Conservation (phyloP, 2,329 filamentous ascomycete genomes). For the Metarhizium album region DNA sequence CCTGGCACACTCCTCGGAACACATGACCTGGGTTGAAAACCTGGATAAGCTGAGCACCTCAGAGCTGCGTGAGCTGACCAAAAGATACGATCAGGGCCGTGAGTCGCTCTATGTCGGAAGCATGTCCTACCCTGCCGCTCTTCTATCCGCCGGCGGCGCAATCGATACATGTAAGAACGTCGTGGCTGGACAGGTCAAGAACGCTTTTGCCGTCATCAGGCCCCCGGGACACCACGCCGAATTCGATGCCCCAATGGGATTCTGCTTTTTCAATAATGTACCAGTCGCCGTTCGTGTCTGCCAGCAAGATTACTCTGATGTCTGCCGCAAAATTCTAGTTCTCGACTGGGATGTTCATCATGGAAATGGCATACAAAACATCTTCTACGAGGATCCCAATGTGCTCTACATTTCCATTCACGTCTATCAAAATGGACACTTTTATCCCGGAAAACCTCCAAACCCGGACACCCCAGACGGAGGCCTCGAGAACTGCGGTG, state of each 20-base stretch:
- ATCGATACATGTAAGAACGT: slow-evolving; percentile 96
- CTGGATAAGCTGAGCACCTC: slow-evolving; percentile 44
- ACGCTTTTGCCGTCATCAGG: slow-evolving; percentile 89
- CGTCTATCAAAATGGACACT: slow-evolving; percentile 71
- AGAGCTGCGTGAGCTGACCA: slow-evolving; percentile 58
- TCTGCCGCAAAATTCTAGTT: slow-evolving; percentile 81
- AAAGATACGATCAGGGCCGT: slow-evolving; percentile 48
- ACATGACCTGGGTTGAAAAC: slow-evolving; percentile 66
- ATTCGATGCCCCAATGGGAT: slow-evolving; percentile 74
- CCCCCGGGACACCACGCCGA: slow-evolving; percentile 95
- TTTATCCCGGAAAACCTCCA: slow-evolving; percentile 66
- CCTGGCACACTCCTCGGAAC: slow-evolving; percentile 64
- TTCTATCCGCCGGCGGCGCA: slow-evolving; percentile 80
- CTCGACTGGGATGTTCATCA: slow-evolving; percentile 81
- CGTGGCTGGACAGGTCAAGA: slow-evolving; percentile 72
- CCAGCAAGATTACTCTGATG: slow-evolving; percentile 66
- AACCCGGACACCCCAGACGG: slow-evolving; percentile 49
- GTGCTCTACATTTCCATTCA: slow-evolving; percentile 93
- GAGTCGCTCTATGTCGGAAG: slow-evolving; percentile 78
- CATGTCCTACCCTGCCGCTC: slow-evolving; percentile 69
- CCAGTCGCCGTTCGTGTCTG: slow-evolving; percentile 85
- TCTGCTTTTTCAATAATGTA: slow-evolving; percentile 97
- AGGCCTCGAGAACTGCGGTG: slow-evolving; percentile 48
- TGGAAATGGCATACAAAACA: slow-evolving; percentile 91
- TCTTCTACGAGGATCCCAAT: slow-evolving; percentile 90